Conservation (phyloP, 1,139 yeast genomes). For the Diutina ranongensis region DNA sequence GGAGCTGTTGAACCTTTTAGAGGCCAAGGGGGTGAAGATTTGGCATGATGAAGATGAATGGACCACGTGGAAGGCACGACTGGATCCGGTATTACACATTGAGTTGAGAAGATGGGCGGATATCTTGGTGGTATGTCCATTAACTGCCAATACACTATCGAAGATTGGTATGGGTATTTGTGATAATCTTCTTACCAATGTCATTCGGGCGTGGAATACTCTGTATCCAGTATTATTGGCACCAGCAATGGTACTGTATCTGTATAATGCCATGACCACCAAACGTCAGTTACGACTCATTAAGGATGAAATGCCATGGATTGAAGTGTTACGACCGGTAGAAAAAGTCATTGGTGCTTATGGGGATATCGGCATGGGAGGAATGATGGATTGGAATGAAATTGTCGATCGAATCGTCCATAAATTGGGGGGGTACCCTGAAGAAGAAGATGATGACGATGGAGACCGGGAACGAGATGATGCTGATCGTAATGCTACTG, state of each 20-base stretch:
- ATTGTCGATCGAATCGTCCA: conserved; percentile 75
- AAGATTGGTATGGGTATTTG: conserved; percentile 84
- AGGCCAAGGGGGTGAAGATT: conserved; percentile 40
- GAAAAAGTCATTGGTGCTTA: conserved; percentile 88
- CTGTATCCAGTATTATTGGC: conserved; percentile 80
- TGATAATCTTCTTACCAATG: conserved; percentile 79
- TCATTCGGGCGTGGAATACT: conserved; percentile 86
- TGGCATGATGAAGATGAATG: conserved; percentile 94
- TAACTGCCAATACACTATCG: conserved; percentile 86
- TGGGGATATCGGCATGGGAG: conserved; percentile 94
- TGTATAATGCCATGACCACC: conserved; percentile 80
- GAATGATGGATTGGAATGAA: conserved; percentile 87
- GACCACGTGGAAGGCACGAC: conserved; percentile 73
- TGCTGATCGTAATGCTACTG: conserved; percentile 19
- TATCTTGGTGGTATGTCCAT: conserved; percentile 75
- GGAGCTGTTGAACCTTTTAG: conserved; percentile 31
- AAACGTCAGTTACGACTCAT: conserved; percentile 67
- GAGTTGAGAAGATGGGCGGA: conserved; percentile 96
- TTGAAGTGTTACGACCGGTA: conserved; percentile 78
- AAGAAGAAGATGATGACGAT: conserved; percentile 52
- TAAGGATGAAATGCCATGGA: conserved; percentile 85
- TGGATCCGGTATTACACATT: conserved; percentile 88
- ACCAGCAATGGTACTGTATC: conserved; percentile 89
- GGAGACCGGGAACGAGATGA: conserved; percentile 10
- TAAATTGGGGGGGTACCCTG: conserved; percentile 83